Evolutionary conservation across 495 filamentous ascomycete species (phyloP).

Genomic region (Aspergillus bridgeri): DNA sequence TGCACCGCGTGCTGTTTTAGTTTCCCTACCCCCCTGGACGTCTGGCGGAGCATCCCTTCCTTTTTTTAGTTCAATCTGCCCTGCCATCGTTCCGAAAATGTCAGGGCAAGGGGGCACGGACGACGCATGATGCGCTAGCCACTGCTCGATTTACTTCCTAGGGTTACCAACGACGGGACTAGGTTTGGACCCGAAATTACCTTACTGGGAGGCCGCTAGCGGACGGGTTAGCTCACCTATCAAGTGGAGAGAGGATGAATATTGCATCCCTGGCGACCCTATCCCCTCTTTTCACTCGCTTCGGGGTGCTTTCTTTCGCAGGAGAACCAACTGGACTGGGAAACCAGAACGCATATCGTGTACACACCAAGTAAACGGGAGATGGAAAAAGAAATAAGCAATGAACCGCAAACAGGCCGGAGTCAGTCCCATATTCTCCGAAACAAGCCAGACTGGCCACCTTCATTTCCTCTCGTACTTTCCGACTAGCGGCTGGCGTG

Average conservation of each 20-base stretch:
- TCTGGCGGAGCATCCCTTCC: background rate
- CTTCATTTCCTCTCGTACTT: background rate
- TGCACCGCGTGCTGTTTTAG: slow-evolving; percentile 18
- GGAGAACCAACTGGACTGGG: too few species aligned
- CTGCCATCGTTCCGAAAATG: slow-evolving; percentile 4
- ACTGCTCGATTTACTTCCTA: background rate
- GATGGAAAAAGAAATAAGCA: too few species aligned
- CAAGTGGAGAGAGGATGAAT: background rate
- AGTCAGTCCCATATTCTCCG: too few species aligned
- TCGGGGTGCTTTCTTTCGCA: too few species aligned
- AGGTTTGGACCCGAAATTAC: slow-evolving; percentile 8
- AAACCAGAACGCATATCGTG: too few species aligned
- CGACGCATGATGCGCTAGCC: background rate
- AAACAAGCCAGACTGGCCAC: too few species aligned
- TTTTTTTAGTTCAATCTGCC: background rate
- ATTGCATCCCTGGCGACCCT: background rate
- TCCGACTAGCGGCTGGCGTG: slow-evolving; percentile 11
- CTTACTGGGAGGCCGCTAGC: background rate
- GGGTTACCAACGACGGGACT: background rate
- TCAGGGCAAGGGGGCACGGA: background rate
- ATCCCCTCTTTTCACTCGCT: too few species aligned
- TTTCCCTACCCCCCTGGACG: background rate
- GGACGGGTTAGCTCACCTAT: slow-evolving; percentile 2
- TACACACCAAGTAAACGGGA: too few species aligned
- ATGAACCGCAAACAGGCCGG: too few species aligned